A percentile compares a stretch with the other conserved stretches of the same genome.
These are phyloP conservation scores for Mortierella sp. DNA, from an alignment of 371 early-diverging fungal species.

Conservation along the genomic window DNA sequence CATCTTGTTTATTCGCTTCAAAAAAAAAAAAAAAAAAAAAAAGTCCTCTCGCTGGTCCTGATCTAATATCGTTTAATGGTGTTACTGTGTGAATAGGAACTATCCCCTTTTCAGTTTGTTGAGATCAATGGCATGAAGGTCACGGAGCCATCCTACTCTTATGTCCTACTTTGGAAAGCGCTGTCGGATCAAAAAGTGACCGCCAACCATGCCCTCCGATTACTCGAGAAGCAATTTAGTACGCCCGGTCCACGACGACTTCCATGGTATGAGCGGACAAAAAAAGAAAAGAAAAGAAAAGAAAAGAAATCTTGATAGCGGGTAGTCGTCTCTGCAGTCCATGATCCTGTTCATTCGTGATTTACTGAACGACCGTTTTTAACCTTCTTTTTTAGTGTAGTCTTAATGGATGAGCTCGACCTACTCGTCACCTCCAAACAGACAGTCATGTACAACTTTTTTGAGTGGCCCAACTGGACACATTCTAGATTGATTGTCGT, in stretches of 20 bases:
- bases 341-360: too few species aligned
- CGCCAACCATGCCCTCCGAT: constrained; percentile 78
- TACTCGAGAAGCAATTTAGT: constrained; percentile 79
- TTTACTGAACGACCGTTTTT: neutral
- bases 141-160: constrained; percentile 91
- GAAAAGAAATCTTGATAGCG: too few species aligned
- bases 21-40: too few species aligned
- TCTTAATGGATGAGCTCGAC: constrained; percentile 98
- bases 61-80: neutral
- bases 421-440: constrained; percentile 93
- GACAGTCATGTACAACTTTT: constrained; percentile 96
- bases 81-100: constrained; percentile 52
- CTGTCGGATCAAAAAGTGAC: constrained; percentile 73
- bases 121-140: constrained; percentile 98
- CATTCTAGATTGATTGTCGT: constrained; percentile 90
- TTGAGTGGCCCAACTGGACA: constrained; percentile 94
- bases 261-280: constrained; percentile 35
- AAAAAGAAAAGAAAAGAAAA: too few species aligned
- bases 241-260: constrained; percentile 55
- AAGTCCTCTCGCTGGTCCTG: too few species aligned
- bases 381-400: constrained; percentile 65
- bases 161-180: constrained; percentile 84
- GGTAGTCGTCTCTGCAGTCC: too few species aligned
- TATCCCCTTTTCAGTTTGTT: constrained; percentile 83
- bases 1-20: too few species aligned